Conservation (phyloP, 2,329 filamentous ascomycete genomes). For the Aspergillus persii region DNA sequence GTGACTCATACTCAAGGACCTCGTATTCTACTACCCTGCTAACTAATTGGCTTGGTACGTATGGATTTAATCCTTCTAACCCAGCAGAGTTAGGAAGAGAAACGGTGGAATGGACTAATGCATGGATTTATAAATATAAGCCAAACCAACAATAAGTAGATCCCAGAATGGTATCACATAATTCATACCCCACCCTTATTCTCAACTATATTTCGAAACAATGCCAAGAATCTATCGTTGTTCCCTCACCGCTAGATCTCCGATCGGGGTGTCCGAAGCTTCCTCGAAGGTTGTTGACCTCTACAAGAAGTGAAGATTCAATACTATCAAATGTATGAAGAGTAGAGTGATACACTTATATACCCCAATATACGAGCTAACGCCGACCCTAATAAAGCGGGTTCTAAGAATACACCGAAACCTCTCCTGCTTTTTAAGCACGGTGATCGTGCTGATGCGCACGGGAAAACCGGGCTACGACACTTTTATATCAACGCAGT, state of each 20-base stretch:
- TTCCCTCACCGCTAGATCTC: constrained; percentile 8
- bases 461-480: neutral
- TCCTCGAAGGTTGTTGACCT: constrained; percentile 58
- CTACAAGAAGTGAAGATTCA: constrained; percentile 35
- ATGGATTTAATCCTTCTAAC: no score
- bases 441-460: neutral
- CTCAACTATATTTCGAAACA: no score
- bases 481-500: neutral
- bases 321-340: no score
- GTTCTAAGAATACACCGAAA: neutral
- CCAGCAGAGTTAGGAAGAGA: no score
- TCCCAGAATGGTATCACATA: no score
- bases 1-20: neutral
- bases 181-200: no score
- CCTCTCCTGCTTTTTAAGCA: neutral
- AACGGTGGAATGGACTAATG: no score
- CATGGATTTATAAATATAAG: no score
- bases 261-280: constrained; percentile 15
- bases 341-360: no score
- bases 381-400: neutral
- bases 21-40: neutral
- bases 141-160: no score
- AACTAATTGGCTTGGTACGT: no score
- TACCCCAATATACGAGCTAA: neutral
- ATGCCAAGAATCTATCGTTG: neutral